Percentiles rank a stretch among this genome's conserved stretches.
These are phyloP conservation scores for Trebouxia sp. DNA, from an alignment of 139 green algal species.

Conservation along the genomic window DNA sequence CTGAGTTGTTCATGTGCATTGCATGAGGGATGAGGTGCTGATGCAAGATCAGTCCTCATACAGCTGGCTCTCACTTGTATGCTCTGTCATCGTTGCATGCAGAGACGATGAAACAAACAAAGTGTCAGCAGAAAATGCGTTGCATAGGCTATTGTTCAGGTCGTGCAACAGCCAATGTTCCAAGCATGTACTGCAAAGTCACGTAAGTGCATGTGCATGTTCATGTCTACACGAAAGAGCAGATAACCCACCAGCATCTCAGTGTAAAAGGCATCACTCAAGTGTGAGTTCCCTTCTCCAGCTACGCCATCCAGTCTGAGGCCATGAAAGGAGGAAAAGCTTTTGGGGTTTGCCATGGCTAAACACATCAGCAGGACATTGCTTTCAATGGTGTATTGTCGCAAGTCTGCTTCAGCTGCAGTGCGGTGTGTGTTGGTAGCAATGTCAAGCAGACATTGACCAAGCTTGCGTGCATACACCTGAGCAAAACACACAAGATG, in stretches of 20 bases:
- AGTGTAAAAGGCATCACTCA: not conserved
- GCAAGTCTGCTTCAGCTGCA: not conserved
- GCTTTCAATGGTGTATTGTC: not conserved
- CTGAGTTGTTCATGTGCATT: too few relatives aligned
- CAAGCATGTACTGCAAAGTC: too few relatives aligned
- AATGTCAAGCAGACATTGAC: conserved; percentile 5
- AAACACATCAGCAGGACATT: not conserved
- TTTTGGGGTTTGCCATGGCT: not conserved
- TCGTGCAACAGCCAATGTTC: too few relatives aligned
- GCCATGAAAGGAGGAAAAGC: not conserved
- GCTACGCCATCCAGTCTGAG: not conserved
- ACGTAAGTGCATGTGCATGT: too few relatives aligned
- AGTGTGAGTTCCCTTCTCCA: not conserved
- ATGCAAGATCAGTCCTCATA: too few relatives aligned
- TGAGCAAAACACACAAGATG: too few relatives aligned
- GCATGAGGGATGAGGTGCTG: too few relatives aligned
- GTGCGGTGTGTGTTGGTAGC: not conserved
- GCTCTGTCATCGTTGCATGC: too few relatives aligned
- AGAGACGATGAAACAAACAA: too few relatives aligned
- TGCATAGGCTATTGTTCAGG: too few relatives aligned
- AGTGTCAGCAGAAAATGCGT: too few relatives aligned
- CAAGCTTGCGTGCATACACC: not conserved
- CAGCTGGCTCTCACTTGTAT: too few relatives aligned
- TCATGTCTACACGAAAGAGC: not conserved
- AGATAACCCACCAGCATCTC: not conserved